Evolutionary conservation across 2,329 filamentous ascomycete species (phyloP).

Genomic region (Pestalotiopsis sp.): DNA sequence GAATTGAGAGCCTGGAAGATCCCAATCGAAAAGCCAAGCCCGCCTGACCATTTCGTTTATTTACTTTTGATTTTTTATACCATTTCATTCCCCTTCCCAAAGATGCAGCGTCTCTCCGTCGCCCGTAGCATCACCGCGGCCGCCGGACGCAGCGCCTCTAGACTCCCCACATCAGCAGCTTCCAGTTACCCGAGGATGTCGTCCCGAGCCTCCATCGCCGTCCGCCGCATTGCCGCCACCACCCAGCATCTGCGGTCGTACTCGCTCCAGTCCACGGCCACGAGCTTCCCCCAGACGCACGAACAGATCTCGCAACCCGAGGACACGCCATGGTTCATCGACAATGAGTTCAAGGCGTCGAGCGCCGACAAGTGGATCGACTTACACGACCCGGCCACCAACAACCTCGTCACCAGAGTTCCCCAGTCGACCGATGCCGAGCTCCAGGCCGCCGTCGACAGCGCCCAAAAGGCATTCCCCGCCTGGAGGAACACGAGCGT

Average conservation of each 20-base stretch:
- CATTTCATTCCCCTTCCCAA: not conserved
- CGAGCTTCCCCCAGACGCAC: slow-evolving; percentile 70
- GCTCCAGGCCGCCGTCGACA: slow-evolving; percentile 73
- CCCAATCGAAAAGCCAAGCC: not conserved
- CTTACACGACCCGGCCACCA: slow-evolving; percentile 80
- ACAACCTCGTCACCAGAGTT: slow-evolving; percentile 81
- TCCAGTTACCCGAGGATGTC: slow-evolving; percentile 32
- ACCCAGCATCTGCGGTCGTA: slow-evolving; percentile 55
- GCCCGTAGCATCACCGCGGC: slow-evolving; percentile 25
- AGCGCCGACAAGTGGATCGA: slow-evolving; percentile 74
- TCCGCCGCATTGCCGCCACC: slow-evolving; percentile 59
- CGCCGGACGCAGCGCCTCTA: slow-evolving; percentile 25
- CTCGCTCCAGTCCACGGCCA: slow-evolving; percentile 55
- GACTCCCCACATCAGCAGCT: slow-evolving; percentile 22
- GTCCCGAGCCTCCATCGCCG: slow-evolving; percentile 37
- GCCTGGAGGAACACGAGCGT: slow-evolving; percentile 73
- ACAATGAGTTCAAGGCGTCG: slow-evolving; percentile 77
- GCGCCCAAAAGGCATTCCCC: slow-evolving; percentile 75
- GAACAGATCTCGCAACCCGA: slow-evolving; percentile 67
- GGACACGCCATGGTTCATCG: slow-evolving; percentile 79
- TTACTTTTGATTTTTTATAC: not conserved
- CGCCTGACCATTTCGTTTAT: not conserved
- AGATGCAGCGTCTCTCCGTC: slow-evolving; percentile 31
- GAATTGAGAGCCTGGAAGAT: not conserved
- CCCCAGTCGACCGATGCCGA: slow-evolving; percentile 80